Conservation (phyloP, 192 early-diverging fungal genomes). For the Diversispora eburnea region DNA sequence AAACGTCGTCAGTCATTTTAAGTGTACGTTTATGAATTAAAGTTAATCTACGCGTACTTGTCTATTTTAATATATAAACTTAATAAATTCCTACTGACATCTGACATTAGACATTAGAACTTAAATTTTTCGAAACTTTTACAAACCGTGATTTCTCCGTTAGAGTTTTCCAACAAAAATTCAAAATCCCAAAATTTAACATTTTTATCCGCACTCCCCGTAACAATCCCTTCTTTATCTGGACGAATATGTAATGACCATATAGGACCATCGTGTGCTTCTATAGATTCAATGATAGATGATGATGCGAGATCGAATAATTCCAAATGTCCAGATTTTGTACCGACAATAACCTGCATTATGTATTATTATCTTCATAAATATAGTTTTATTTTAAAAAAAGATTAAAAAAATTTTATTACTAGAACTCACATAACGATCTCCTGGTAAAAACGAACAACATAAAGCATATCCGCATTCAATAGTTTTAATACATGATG, state of each 20-base stretch:
- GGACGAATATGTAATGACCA: slow-evolving; percentile 85
- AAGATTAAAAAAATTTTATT: background rate
- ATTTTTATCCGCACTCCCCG: slow-evolving; percentile 90
- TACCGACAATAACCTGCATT: slow-evolving; percentile 79
- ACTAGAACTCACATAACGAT: slow-evolving; percentile 58
- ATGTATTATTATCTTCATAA: background rate
- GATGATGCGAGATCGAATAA: slow-evolving; percentile 87
- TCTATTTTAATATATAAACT: slow-evolving; percentile 1
- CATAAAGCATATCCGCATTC: slow-evolving; percentile 92
- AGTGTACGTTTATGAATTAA: slow-evolving; percentile 86
- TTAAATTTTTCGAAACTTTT: background rate
- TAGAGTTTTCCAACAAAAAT: slow-evolving; percentile 13
- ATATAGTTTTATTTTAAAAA: background rate
- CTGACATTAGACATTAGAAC: background rate
- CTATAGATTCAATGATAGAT: slow-evolving; percentile 77
- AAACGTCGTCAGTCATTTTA: slow-evolving; percentile 91
- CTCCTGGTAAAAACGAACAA: slow-evolving; percentile 87
- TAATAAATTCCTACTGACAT: background rate
- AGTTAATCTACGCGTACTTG: slow-evolving; percentile 60
- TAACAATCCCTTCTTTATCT: slow-evolving; percentile 83
- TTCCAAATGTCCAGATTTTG: slow-evolving; percentile 85
- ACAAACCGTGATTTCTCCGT: background rate
- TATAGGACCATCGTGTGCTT: slow-evolving; percentile 87
- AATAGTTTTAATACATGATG: slow-evolving; percentile 83
- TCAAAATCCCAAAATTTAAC: slow-evolving; percentile 99